Conservation (phyloP, 176 grass and related monocot genomes). For the Metroxylon sagu region DNA sequence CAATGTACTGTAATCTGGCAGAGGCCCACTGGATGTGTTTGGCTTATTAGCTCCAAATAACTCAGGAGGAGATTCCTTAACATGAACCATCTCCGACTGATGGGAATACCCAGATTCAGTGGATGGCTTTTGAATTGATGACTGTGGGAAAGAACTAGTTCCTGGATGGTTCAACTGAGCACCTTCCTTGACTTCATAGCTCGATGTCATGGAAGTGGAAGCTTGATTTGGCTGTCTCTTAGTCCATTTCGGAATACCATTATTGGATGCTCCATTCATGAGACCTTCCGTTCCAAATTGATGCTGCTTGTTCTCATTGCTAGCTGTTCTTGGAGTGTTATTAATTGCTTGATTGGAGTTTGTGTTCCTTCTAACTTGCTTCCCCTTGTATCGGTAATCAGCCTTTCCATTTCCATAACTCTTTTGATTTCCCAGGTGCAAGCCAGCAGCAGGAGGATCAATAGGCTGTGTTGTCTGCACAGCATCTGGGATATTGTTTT, state of each 20-base stretch:
- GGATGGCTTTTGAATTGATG: conserved; percentile 37
- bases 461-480: conserved; percentile 19
- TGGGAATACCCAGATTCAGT: conserved; percentile 4
- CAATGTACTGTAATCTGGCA: conserved; percentile 23
- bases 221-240: conserved; percentile 28
- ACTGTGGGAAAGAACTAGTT: conserved; percentile 11
- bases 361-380: conserved; percentile 32
- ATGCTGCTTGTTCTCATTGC: conserved; percentile 10
- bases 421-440: conserved; percentile 41
- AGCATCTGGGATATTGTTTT: conserved; percentile 36
- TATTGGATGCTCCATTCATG: conserved; percentile 24
- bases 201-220: conserved; percentile 20
- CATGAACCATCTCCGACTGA: background rate
- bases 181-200: conserved; percentile 38
- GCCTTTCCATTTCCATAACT: conserved; percentile 36
- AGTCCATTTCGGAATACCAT: conserved; percentile 18
- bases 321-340: conserved; percentile 25
- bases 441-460: conserved; percentile 17
- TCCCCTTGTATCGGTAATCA: conserved; percentile 47
- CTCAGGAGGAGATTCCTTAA: conserved; percentile 32
- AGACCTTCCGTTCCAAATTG: conserved; percentile 14
- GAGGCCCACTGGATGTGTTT: conserved; percentile 27
- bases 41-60: conserved; percentile 38
- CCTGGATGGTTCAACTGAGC: background rate
- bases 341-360: conserved; percentile 25